Percentiles rank a stretch among this genome's conserved stretches.
Conservation (phyloP, 768 basidiomycete species). For the Phanerochaete carnosa region DNA sequence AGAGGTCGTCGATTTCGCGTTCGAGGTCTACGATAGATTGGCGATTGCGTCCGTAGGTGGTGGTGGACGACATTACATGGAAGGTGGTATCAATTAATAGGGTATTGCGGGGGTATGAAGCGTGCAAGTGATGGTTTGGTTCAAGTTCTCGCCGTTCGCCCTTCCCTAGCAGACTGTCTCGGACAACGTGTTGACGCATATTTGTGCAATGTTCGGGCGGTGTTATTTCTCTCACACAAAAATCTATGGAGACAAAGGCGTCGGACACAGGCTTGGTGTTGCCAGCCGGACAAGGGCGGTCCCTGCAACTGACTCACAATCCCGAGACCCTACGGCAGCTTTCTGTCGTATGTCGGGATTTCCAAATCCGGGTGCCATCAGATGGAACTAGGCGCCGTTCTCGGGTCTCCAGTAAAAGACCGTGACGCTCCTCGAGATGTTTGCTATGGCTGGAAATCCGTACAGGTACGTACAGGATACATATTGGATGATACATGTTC, state of each 20-base stretch:
- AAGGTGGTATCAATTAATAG: neutral
- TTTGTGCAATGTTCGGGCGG: neutral
- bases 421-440: no score
- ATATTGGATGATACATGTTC: no score
- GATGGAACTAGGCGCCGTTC: no score
- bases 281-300: neutral
- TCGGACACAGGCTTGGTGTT: neutral
- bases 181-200: neutral
- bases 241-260: neutral
- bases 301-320: no score
- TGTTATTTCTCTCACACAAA: neutral
- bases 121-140: neutral
- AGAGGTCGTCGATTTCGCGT: constrained; percentile 63
- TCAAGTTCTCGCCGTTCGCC: neutral
- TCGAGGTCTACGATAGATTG: constrained; percentile 73
- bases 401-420: no score
- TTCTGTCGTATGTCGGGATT: neutral
- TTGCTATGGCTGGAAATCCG: no score
- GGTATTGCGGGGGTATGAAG: neutral
- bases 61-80: constrained; percentile 8
- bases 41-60: constrained; percentile 53
- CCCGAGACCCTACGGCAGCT: neutral
- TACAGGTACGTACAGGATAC: no score
- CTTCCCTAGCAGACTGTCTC: neutral
- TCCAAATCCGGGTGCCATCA: neutral